Conservation (phyloP, 2,329 filamentous ascomycete species). For the Fusarium fujikuroi region DNA sequence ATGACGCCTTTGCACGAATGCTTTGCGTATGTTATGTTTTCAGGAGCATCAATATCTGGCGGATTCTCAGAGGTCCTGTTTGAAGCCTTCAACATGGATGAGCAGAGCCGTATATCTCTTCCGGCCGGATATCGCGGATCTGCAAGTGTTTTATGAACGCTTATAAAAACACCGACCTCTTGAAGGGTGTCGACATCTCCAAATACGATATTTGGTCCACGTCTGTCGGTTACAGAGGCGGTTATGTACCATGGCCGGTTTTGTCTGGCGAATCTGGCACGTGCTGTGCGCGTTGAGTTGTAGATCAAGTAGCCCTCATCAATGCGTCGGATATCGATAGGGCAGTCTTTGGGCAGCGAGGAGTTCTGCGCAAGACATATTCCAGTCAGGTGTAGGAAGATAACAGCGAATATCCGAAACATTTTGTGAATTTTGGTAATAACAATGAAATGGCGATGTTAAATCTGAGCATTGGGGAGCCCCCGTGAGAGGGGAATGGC, state of each 20-base stretch:
- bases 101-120: accelerated
- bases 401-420: not conserved
- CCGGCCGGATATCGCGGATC: accelerated
- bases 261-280: accelerated
- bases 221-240: not conserved
- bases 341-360: not conserved
- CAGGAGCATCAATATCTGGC: not conserved
- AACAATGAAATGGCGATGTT: not conserved
- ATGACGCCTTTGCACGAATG: not conserved
- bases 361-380: not conserved
- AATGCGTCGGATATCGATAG: accelerated
- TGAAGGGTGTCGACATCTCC: not conserved
- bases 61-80: not conserved
- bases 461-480: not conserved
- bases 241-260: not conserved
- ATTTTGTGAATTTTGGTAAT: accelerated
- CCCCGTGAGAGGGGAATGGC: not conserved
- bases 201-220: accelerated
- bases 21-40: accelerated
- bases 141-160: not conserved
- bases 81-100: accelerated
- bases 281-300: not conserved
- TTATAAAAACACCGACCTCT: not conserved
- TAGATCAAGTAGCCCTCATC: not conserved
- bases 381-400: not conserved